Evolutionary conservation across 1,284 basidiomycete genomes (phyloP).

Genomic region (Microbotryum silenes-acaulis): DNA sequence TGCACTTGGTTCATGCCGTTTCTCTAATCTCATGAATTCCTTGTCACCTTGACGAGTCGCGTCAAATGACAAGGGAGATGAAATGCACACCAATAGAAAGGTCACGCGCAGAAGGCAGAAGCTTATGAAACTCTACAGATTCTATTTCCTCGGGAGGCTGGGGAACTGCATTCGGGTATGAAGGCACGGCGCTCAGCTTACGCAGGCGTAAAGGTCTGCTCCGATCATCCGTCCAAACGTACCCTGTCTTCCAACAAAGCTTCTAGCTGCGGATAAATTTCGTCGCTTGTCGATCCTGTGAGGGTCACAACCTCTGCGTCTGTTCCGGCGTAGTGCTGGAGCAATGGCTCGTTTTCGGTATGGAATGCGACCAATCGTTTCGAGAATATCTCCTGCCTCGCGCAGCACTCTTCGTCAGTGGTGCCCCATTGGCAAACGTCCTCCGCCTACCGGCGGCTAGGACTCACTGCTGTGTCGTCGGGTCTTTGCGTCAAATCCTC

Average conservation of each 20-base stretch:
- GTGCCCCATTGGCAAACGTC: no score
- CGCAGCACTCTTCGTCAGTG: not conserved
- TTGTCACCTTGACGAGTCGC: no score
- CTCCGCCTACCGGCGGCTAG: not conserved
- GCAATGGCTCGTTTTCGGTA: constrained; percentile 73
- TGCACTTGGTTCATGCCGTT: no score
- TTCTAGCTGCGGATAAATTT: constrained; percentile 83
- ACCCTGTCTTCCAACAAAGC: constrained; percentile 48
- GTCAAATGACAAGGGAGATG: no score
- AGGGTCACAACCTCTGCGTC: constrained; percentile 56
- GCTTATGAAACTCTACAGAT: not conserved
- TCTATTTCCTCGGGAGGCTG: not conserved
- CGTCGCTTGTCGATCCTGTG: constrained; percentile 75
- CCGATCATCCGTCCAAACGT: not conserved
- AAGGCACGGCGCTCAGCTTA: not conserved
- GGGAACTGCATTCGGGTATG: not conserved
- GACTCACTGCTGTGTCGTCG: constrained; percentile 81
- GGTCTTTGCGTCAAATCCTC: constrained; percentile 80
- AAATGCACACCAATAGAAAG: no score
- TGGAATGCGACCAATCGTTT: constrained; percentile 77
- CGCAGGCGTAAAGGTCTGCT: not conserved
- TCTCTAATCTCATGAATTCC: no score
- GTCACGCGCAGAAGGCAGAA: no score
- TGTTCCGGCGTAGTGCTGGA: constrained; percentile 60
- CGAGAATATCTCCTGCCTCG: constrained; percentile 64